phyloP scores from a whole-genome alignment of 257 asterid species.

The Lycium ferocissimum region DNA sequence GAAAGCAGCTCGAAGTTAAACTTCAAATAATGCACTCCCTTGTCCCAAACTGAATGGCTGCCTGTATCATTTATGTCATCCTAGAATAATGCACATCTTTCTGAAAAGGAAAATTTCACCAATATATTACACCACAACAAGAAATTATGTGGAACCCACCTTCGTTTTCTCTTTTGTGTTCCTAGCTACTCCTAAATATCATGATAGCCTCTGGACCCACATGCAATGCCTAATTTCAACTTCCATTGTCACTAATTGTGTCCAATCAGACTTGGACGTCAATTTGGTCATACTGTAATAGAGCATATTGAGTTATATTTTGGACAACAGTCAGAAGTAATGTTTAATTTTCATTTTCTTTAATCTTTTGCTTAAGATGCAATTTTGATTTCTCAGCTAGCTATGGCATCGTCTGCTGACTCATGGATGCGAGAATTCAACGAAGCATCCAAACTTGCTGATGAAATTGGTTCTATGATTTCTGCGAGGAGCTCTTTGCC shows the following conservation, averaged over 20 bases:
- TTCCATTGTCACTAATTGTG: neutral
- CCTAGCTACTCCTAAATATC: neutral
- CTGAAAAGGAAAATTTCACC: constrained; percentile 1
- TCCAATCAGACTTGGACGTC: neutral
- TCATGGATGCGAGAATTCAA: constrained; percentile 38
- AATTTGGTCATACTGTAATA: neutral
- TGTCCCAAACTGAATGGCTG: neutral
- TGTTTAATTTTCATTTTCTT: neutral
- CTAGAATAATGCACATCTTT: neutral
- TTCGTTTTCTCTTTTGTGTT: neutral
- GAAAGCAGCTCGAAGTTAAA: neutral
- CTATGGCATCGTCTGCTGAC: constrained; percentile 38
- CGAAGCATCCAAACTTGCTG: constrained; percentile 40
- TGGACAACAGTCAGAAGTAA: neutral
- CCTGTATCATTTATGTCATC: neutral
- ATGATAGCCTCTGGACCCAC: neutral
- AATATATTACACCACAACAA: neutral
- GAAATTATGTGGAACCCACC: neutral
- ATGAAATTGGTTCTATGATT: constrained; percentile 34
- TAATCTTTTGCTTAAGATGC: neutral
- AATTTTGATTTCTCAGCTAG: constrained; percentile 16
- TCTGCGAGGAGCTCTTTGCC: constrained; percentile 30
- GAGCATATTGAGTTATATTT: neutral
- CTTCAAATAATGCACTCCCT: constrained; percentile 15
- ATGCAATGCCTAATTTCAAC: neutral